Base-by-base conservation (phyloP, 371 early-diverging fungal species). In the Sporodiniella umbellata region DNA sequence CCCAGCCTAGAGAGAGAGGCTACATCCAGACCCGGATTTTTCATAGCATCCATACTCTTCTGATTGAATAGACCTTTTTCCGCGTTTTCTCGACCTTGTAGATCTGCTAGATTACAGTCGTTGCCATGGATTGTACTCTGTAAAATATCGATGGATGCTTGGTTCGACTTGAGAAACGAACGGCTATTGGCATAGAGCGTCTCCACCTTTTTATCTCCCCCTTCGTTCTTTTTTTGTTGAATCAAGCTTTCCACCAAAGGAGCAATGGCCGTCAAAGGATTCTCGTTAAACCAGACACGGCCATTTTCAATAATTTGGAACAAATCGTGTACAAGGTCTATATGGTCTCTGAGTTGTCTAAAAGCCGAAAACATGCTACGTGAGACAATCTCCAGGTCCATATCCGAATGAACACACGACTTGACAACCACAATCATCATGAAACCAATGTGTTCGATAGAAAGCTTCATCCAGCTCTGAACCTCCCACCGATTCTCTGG, bases 341-440 rank as follows among this genome's bases (percentile, higher is more conserved):
- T 57, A 7, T 54, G 55, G 25, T 53, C 60, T 14, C 51, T 53
- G 21, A 67, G 40, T 6, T 47, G 45, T 3, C 47, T 19, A 14
- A 62, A 53, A n/a, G 64, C 68, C 21, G 57, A 60, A 8, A 49
- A 51, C 45, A 68, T 60, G 23, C 44, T 19, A 15, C 38, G 39
- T 2, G 58, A 23, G 22, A 43, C 39, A 10, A 52, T 25, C 10
- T 54, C 57, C 12, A 28, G n/a, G 3, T 52, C 50, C 5, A 31
- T 6, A 6, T 40, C 30, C 23, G 11, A 38, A 10, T 19, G 40
- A 11, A 38, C 15, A 21, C 38, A 44, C 18, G 38, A 39, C 17
- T 45, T 56, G 0, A 42, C 42, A 1, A 61, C 28, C 5, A 42
- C 31, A 0, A 44, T 37, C 50, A 61, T 28, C 4, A n/a, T 18